Evolutionary conservation across 345 rosid species (phyloP), one percentile per base, ranked within the genome.

Genomic region (Eucalyptus decipiens): DNA sequence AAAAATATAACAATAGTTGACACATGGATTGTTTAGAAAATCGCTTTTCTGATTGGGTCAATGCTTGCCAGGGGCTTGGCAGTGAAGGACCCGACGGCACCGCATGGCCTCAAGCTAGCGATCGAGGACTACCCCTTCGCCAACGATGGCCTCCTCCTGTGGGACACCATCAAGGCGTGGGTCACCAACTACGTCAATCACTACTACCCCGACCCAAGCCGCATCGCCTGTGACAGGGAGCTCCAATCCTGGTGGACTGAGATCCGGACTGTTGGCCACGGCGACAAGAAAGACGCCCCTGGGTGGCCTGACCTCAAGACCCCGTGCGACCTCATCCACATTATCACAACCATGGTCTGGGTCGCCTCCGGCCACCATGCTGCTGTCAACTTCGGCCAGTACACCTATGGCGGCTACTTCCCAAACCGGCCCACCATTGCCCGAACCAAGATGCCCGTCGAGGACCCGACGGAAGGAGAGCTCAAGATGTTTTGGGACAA

Each of bases 271-370:
- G 92, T 93, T 1, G 97, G 96, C 19, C 97, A 94, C 52, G 92
- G 80, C 1, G 97, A 93, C 90, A 94, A 94, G 86, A 94, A 92
- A 52, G 94, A 94, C 40, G 90, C 92, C 80, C 90, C 93, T 2
- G 90, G 96, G 92, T 95, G 96, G 96, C 97, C 95, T 28, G 87
- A 11, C 4, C 91, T 94, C 28, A 76, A 88, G 86, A 92, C 93
- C 86, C 90, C 86, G 7, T 11, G 43, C 9, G 91, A 95, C 90
- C 93, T 95, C 2, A 92, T 92, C 42, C 87, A 91, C 9, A 92
- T 93, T 40, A 15, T 91, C 60, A 89, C 93, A 62, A 90, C 91
- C 72, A 92, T 94, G 15, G 80, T 86, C 5, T 93, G 95, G 95
- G 91, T 92, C 26, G 14, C 93, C 40, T 92, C 95, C 3, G 95